A percentile compares a stretch with the other conserved stretches of the same genome.
Evolutionary conservation across 2,329 filamentous ascomycete genomes (phyloP).

Genomic region (Neocatenulostroma microsporum): DNA sequence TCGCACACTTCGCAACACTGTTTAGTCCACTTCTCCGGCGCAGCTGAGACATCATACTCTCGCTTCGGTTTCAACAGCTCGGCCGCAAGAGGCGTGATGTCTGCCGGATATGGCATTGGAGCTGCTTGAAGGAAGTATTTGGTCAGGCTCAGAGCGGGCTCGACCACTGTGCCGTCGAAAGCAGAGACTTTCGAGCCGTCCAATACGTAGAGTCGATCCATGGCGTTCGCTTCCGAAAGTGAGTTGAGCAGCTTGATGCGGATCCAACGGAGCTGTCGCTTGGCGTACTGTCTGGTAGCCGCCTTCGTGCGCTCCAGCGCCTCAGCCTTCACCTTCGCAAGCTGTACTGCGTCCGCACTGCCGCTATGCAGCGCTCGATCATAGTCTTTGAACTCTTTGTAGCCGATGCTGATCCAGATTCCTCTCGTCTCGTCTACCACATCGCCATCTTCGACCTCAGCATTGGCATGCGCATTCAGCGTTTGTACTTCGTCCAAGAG

Average conservation of each 20-base stretch:
- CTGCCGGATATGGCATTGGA: slow-evolving; percentile 45
- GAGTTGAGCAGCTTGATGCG: slow-evolving; percentile 69
- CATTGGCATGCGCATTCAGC: slow-evolving; percentile 44
- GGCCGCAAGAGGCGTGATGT: slow-evolving; percentile 50
- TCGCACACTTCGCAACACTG: slow-evolving; percentile 65
- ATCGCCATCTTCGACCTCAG: slow-evolving; percentile 37
- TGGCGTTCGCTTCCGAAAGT: slow-evolving; percentile 47
- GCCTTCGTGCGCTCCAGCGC: slow-evolving; percentile 70
- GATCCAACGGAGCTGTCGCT: slow-evolving; percentile 80
- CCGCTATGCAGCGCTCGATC: slow-evolving; percentile 34
- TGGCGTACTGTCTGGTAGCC: slow-evolving; percentile 81
- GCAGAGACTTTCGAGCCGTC: slow-evolving; percentile 63
- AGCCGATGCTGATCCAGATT: slow-evolving; percentile 95
- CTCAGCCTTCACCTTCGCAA: slow-evolving; percentile 49
- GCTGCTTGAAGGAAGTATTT: slow-evolving; percentile 53
- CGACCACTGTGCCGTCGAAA: slow-evolving; percentile 58
- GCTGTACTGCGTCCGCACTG: slow-evolving; percentile 30
- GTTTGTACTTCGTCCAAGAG: slow-evolving; percentile 55
- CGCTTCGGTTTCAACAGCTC: slow-evolving; percentile 53
- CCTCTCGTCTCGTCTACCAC: slow-evolving; percentile 66
- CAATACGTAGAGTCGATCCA: slow-evolving; percentile 62
- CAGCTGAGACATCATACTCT: slow-evolving; percentile 38
- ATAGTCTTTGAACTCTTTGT: slow-evolving; percentile 79
- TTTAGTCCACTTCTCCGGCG: slow-evolving; percentile 41
- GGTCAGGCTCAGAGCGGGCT: slow-evolving; percentile 56